Percentiles rank a stretch among this genome's conserved stretches.
Conservation (phyloP, 2,329 filamentous ascomycete species). For the Colletotrichum sp. region DNA sequence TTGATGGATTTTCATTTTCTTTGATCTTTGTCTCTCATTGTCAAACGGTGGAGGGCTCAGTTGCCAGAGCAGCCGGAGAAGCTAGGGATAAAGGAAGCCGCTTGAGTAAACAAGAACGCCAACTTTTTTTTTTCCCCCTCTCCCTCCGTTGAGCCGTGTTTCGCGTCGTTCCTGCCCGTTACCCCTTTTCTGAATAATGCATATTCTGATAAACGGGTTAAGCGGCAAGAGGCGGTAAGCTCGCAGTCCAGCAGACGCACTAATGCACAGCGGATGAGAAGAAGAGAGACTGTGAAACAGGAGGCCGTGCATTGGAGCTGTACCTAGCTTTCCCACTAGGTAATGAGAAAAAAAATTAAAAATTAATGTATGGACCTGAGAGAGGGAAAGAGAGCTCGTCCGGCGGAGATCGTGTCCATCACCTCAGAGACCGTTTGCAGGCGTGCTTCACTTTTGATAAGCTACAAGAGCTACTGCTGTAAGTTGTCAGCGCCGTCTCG, state of each 20-base stretch:
- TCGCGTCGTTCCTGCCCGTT: not conserved
- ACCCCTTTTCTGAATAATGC: not conserved
- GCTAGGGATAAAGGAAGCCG: not conserved
- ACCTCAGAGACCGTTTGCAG: not conserved
- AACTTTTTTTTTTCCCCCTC: not conserved
- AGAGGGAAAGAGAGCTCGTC: not conserved
- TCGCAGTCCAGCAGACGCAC: not conserved
- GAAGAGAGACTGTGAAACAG: conserved; percentile 1
- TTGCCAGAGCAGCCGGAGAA: conserved; percentile 8
- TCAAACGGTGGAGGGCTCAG: not conserved
- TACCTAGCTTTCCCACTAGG: not conserved
- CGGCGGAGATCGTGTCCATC: not conserved
- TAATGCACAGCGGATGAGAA: conserved; percentile 6
- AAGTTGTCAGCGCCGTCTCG: not conserved
- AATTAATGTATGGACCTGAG: not conserved
- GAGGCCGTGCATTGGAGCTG: not conserved
- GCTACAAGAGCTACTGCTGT: not conserved
- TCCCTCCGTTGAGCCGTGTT: not conserved
- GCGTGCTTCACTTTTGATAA: not conserved
- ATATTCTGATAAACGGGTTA: not conserved
- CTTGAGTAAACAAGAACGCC: not conserved
- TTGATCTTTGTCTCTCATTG: not conserved
- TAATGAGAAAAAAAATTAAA: not conserved
- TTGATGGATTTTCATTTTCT: not conserved
- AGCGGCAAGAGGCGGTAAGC: conserved; percentile 7